Evolutionary conservation across 345 rosid genomes (phyloP).

Genomic region (Trapa incisa): DNA sequence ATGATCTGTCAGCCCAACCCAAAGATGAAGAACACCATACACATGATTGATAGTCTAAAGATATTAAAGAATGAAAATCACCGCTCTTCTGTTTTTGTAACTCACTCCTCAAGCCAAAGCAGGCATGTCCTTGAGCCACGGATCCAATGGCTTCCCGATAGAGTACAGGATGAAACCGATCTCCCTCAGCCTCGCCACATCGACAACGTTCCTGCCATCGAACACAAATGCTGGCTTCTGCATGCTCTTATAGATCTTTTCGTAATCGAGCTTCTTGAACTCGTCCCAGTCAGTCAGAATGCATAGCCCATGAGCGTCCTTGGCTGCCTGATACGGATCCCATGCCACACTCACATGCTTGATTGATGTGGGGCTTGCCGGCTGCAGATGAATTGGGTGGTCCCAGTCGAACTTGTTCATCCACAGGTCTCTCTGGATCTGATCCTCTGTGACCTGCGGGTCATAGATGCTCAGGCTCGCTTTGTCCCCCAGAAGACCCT

Average conservation of each 20-base stretch:
- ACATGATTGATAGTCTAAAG: neutral
- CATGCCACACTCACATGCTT: slow-evolving; percentile 50
- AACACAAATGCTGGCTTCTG: slow-evolving; percentile 73
- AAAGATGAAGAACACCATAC: neutral
- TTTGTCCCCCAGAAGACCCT: slow-evolving; percentile 58
- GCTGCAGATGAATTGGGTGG: slow-evolving; percentile 72
- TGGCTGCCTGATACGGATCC: slow-evolving; percentile 65
- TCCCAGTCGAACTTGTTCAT: slow-evolving; percentile 77
- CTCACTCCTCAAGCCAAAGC: slow-evolving; percentile 10
- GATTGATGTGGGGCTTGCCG: slow-evolving; percentile 37
- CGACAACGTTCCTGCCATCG: slow-evolving; percentile 57
- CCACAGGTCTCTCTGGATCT: slow-evolving; percentile 52
- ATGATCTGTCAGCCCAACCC: too few relatives aligned
- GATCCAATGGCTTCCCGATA: slow-evolving; percentile 28
- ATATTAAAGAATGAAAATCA: slow-evolving; percentile 5
- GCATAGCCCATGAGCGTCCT: slow-evolving; percentile 66
- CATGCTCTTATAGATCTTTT: slow-evolving; percentile 56
- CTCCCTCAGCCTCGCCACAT: slow-evolving; percentile 43
- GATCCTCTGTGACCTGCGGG: slow-evolving; percentile 66
- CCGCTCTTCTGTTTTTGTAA: neutral
- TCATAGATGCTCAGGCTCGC: slow-evolving; percentile 66
- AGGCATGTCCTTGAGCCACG: slow-evolving; percentile 22
- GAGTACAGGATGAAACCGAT: slow-evolving; percentile 68
- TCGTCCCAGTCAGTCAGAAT: slow-evolving; percentile 82
- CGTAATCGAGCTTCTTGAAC: slow-evolving; percentile 61